These are phyloP conservation scores for Thelonectria rubi DNA, from an alignment of 2,329 filamentous ascomycete species.

Conservation along the genomic window DNA sequence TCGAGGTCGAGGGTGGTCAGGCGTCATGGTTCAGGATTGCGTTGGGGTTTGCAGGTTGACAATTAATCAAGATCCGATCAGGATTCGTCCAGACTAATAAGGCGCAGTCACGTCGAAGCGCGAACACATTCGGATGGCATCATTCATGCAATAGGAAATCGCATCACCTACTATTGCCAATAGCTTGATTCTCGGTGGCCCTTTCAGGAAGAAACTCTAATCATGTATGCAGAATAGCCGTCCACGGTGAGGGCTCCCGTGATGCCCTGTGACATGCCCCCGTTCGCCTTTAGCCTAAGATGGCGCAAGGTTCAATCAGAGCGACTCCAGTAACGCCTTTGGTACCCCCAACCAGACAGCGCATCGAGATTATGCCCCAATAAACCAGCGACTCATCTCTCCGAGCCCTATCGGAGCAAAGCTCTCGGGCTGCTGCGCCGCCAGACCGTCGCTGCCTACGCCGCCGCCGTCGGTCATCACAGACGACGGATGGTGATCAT, in stretches of 20 bases:
- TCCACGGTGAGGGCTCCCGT: background rate
- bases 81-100: background rate
- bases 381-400: constrained; percentile 5
- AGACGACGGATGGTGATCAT: background rate
- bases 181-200: background rate
- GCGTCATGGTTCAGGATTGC: constrained; percentile 16
- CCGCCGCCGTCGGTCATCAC: too few species aligned
- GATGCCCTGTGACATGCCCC: background rate
- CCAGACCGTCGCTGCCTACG: background rate
- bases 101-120: background rate
- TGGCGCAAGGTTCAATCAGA: background rate
- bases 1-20: background rate
- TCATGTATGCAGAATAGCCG: background rate
- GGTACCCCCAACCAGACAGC: constrained; percentile 2
- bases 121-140: background rate
- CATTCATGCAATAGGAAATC: background rate
- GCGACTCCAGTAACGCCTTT: background rate
- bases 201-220: background rate
- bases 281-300: background rate
- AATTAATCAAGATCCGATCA: constrained; percentile 8
- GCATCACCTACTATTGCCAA: background rate
- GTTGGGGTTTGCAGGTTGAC: background rate
- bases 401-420: constrained; percentile 1
- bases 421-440: background rate
- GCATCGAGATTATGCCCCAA: background rate